Evolutionary conservation across 345 rosid genomes (phyloP).

Genomic region (Moringa oleifera): DNA sequence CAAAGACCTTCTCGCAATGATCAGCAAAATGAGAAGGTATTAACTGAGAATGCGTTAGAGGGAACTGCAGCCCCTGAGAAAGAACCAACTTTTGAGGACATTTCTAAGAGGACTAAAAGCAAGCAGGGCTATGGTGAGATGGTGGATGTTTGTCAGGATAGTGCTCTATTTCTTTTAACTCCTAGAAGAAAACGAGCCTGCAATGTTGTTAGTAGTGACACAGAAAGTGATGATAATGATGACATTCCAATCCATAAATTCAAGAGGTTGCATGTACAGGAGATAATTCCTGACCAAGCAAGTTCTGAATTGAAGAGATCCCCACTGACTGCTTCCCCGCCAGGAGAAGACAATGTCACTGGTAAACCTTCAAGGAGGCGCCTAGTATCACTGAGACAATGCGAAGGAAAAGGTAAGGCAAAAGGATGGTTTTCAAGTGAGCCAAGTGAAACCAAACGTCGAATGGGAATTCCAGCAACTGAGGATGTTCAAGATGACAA

Average conservation of each 20-base stretch:
- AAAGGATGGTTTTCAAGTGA: slow-evolving; percentile 18
- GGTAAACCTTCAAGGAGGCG: slow-evolving; percentile 27
- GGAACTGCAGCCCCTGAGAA: slow-evolving; percentile 15
- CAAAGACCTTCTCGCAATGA: slow-evolving; percentile 1
- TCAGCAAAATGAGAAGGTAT: slow-evolving; percentile 7
- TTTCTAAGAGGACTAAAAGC: slow-evolving; percentile 5
- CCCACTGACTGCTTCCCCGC: slow-evolving; percentile 4
- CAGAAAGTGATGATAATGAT: slow-evolving; percentile 51
- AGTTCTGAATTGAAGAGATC: slow-evolving; percentile 13
- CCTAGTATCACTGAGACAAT: slow-evolving; percentile 35
- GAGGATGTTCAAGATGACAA: slow-evolving; percentile 34
- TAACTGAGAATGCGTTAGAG: slow-evolving; percentile 7
- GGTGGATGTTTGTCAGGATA: slow-evolving; percentile 22
- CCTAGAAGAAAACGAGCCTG: slow-evolving; percentile 51
- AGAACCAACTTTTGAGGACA: slow-evolving; percentile 9
- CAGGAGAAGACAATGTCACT: slow-evolving; percentile 10
- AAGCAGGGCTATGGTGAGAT: slow-evolving; percentile 27
- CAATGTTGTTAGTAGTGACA: slow-evolving; percentile 48
- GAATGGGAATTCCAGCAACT: slow-evolving; percentile 24
- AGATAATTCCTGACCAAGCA: slow-evolving; percentile 6
- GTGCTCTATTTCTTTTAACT: slow-evolving; percentile 13
- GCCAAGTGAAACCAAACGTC: slow-evolving; percentile 14
- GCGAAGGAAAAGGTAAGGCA: slow-evolving; percentile 12
- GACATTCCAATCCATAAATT: slow-evolving; percentile 37
- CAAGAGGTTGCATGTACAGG: slow-evolving; percentile 29